These are phyloP conservation scores for Alternaria viburni DNA, from an alignment of 2,329 filamentous ascomycete genomes.

Conservation along the genomic window DNA sequence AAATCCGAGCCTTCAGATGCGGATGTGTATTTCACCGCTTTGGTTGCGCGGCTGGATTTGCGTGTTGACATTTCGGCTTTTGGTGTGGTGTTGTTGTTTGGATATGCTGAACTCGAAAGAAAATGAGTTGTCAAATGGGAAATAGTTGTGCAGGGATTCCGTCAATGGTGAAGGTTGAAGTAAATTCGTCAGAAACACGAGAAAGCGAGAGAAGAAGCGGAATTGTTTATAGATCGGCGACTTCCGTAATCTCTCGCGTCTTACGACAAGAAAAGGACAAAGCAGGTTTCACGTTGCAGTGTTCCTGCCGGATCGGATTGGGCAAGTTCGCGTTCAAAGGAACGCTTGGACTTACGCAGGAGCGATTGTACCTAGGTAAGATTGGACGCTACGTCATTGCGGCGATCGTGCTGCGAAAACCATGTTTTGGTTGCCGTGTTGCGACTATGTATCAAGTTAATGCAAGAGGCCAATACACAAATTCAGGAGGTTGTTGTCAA, in stretches of 20 bases:
- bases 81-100: neutral
- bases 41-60: conserved; percentile 15
- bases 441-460: neutral
- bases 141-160: neutral
- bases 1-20: conserved; percentile 19
- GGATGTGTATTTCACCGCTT: conserved; percentile 23
- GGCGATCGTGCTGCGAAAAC: conserved; percentile 7
- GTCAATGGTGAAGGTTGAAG: neutral
- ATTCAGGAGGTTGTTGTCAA: neutral
- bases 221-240: neutral
- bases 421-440: neutral
- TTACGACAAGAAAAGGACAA: conserved; percentile 8
- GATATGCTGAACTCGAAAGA: neutral
- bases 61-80: conserved; percentile 13
- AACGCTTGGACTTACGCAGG: conserved; percentile 2
- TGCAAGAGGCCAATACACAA: neutral
- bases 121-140: neutral
- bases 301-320: conserved; percentile 7
- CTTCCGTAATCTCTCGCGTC: neutral
- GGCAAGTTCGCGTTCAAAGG: conserved; percentile 2
- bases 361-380: neutral
- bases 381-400: conserved; percentile 17
- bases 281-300: conserved; percentile 8
- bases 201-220: neutral
- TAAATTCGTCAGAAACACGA: neutral